Conservation (phyloP, 2,329 filamentous ascomycete genomes). For the Myriangium duriaei region DNA sequence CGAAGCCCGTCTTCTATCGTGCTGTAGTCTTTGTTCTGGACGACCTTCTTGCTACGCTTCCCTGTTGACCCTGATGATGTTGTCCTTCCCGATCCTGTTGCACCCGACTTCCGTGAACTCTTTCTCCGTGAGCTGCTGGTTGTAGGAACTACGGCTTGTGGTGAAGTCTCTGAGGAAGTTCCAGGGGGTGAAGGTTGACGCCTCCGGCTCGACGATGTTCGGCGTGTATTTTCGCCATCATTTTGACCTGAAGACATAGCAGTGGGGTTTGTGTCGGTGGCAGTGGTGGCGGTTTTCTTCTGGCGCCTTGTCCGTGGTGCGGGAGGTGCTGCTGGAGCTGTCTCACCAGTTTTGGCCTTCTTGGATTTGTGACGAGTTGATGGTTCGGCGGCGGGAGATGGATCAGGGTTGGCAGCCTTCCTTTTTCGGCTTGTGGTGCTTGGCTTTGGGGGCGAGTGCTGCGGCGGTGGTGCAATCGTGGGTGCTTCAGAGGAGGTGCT, state of each 20-base stretch:
- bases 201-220: slow-evolving; percentile 18
- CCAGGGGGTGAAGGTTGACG: slow-evolving; percentile 46
- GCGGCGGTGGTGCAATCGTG: slow-evolving; percentile 28
- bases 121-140: slow-evolving; percentile 37
- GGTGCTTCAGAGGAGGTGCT: slow-evolving; percentile 28
- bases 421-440: slow-evolving; percentile 27
- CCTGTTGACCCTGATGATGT: slow-evolving; percentile 15
- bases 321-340: slow-evolving; percentile 23
- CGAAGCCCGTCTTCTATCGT: slow-evolving; percentile 2
- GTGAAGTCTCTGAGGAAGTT: slow-evolving; percentile 49
- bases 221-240: slow-evolving; percentile 7
- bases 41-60: slow-evolving; percentile 23
- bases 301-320: slow-evolving; percentile 46
- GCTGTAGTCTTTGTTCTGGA: slow-evolving; percentile 18
- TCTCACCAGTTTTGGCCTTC: slow-evolving; percentile 41
- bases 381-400: slow-evolving; percentile 32
- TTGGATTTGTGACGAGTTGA: slow-evolving; percentile 25
- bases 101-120: slow-evolving; percentile 4
- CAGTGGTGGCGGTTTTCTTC: slow-evolving; percentile 15
- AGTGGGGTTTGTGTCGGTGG: slow-evolving; percentile 22
- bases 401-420: slow-evolving; percentile 22
- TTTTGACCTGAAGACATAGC: slow-evolving; percentile 65
- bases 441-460: slow-evolving; percentile 19
- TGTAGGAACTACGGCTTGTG: slow-evolving; percentile 50
- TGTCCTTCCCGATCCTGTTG: slow-evolving; percentile 12